Base-by-base conservation (phyloP, 768 basidiomycete genomes). In the Rhodotorula kratochvilovae region DNA sequence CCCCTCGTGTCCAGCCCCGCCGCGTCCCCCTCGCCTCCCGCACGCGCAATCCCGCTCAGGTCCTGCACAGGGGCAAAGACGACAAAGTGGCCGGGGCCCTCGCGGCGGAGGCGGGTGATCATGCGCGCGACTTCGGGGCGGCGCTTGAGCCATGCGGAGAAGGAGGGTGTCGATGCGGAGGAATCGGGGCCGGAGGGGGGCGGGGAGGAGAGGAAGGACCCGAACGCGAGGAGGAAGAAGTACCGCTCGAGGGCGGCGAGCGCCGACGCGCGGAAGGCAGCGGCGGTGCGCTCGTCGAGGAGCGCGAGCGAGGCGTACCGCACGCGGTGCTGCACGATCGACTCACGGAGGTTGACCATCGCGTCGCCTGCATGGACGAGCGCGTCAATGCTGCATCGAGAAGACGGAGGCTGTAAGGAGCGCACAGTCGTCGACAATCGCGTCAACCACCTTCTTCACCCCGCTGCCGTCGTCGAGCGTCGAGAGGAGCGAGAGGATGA, bases 161-260 rank as follows among this genome's bases (percentile, higher is more conserved):
- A 97, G 13, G 56, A 25, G 21, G 25, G 1, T 11, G 54, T 75
- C 76, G 45, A n/a, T 19, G 58, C 48, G 10, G 61, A 17, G 54
- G 61, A n/a, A n/a, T n/a, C 15, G 36, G n/a, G 45, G 43, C 5
- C 19, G 61, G 19, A 3, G 23, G 58, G 36, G 19, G 33, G 46
- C 23, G 76, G 29, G 19, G 63, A 63, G 19, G 87, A 86, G 11
- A 95, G 87, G 76, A 90, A 99, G 70, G 88, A 90, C 5, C 93
- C 90, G 77, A 97, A 99, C 0, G 89, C 90, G 69, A 98, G 90
- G 76, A 93, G 86, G 81, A 97, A 97, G 82, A 95, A 96, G 84
- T 83, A 78, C 84, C 86, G 66, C 82, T 86, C 67, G 45, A 68
- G 61, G 7, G 74, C 77, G 21, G 76, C 72, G 29, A 77, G 43